Conservation (phyloP, 1,284 basidiomycete genomes). For the Marasmius tenuissimus region DNA sequence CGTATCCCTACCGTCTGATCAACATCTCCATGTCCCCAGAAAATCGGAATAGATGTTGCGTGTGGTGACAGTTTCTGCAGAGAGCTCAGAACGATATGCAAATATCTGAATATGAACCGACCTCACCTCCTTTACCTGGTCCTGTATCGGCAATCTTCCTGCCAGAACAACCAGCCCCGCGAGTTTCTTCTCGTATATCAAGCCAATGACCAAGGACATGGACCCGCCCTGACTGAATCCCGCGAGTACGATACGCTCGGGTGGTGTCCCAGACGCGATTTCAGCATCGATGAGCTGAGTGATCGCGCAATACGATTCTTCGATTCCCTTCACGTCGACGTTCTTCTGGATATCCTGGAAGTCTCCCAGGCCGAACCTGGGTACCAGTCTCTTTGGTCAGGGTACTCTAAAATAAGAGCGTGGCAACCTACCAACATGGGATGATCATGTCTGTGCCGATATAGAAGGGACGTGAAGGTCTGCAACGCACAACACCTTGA, state of each 20-base stretch:
- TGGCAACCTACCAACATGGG: conserved; percentile 6
- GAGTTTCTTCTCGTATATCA: conserved; percentile 42
- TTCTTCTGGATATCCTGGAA: conserved; percentile 28
- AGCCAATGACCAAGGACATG: conserved; percentile 41
- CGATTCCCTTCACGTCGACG: conserved; percentile 52
- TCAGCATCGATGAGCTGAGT: conserved; percentile 46
- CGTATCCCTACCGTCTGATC: background rate
- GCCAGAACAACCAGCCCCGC: conserved; percentile 44
- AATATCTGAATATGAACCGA: background rate
- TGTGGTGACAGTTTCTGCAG: background rate
- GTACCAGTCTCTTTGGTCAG: background rate
- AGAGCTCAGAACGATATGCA: background rate
- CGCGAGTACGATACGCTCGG: conserved; percentile 40
- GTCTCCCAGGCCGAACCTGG: conserved; percentile 42
- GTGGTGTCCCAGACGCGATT: conserved; percentile 42
- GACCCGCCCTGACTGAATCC: conserved; percentile 59
- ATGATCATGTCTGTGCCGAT: conserved; percentile 2
- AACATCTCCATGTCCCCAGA: conserved; percentile 3
- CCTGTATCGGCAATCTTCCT: conserved; percentile 44
- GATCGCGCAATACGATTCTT: conserved; percentile 35
- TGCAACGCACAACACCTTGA: background rate
- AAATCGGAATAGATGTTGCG: conserved; percentile 4
- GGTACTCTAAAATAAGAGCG: background rate
- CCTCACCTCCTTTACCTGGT: conserved; percentile 41
- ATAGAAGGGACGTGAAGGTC: conserved; percentile 1